Evolutionary conservation across 73 alveolate species (phyloP).

Genomic region (Blepharisma japonicum): DNA sequence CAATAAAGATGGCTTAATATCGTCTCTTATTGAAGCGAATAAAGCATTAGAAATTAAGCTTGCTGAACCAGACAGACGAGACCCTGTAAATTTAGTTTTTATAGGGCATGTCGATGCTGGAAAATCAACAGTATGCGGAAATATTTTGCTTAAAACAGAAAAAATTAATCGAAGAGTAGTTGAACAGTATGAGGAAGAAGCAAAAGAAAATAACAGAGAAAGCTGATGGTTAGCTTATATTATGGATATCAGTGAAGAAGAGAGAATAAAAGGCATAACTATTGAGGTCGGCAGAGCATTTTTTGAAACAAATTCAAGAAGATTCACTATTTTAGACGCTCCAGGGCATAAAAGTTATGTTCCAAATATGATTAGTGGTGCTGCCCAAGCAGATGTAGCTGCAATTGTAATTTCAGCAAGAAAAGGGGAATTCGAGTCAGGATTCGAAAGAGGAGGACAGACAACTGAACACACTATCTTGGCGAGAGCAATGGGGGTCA

Average conservation of each 20-base stretch:
- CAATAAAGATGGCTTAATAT: no score
- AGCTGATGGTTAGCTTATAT: constrained; percentile 98
- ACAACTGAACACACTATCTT: constrained; percentile 98
- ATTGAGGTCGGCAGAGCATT: constrained; percentile 99
- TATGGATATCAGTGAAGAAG: constrained; percentile 94
- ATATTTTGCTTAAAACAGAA: constrained; percentile 79
- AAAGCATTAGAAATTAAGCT: no score
- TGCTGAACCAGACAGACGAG: background rate
- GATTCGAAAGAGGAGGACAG: constrained; percentile 98
- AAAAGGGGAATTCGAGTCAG: constrained; percentile 99
- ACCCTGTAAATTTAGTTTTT: constrained; percentile 87
- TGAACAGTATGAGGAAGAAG: constrained; percentile 93
- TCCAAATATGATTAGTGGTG: constrained; percentile 99
- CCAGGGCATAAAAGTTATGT: constrained; percentile 99
- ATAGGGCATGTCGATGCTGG: constrained; percentile 99
- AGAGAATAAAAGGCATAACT: constrained; percentile 81
- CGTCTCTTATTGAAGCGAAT: no score
- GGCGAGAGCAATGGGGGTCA: constrained; percentile 92
- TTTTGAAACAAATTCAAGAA: constrained; percentile 79
- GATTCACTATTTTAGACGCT: constrained; percentile 78
- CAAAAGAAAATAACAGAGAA: constrained; percentile 92
- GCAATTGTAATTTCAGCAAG: constrained; percentile 90
- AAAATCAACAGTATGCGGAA: constrained; percentile 95
- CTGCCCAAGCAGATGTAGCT: constrained; percentile 99
- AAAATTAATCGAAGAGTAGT: constrained; percentile 92